Evolutionary conservation across 176 grass and related monocot genomes (phyloP).

Genomic region (Ensete glaucum): DNA sequence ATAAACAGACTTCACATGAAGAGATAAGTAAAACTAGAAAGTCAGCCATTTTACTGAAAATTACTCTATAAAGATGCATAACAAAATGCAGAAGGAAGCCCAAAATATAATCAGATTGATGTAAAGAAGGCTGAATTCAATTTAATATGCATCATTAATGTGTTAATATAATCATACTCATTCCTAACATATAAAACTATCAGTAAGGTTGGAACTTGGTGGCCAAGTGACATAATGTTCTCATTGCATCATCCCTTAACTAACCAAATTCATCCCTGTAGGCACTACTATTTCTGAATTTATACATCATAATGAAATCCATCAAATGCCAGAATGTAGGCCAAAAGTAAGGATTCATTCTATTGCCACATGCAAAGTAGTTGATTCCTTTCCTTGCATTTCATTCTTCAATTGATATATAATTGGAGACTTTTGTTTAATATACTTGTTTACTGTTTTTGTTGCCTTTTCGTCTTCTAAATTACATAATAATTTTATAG

Average conservation of each 20-base stretch:
- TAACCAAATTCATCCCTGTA: neutral
- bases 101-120: neutral
- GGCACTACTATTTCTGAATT: neutral
- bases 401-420: neutral
- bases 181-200: neutral
- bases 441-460: neutral
- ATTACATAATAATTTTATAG: neutral
- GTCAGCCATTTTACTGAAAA: neutral
- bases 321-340: neutral
- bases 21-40: neutral
- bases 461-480: neutral
- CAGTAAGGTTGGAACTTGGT: neutral
- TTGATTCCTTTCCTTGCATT: neutral
- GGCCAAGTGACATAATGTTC: neutral
- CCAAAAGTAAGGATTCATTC: neutral
- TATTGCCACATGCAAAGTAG: neutral
- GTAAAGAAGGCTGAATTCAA: neutral
- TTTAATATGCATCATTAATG: neutral
- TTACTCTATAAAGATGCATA: neutral
- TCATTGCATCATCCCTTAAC: neutral
- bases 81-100: neutral
- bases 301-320: neutral
- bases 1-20: neutral
- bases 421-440: too few species aligned
- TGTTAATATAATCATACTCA: neutral